Conservation (phyloP, 495 filamentous ascomycete genomes). For the Aspergillus incahuasiensis region DNA sequence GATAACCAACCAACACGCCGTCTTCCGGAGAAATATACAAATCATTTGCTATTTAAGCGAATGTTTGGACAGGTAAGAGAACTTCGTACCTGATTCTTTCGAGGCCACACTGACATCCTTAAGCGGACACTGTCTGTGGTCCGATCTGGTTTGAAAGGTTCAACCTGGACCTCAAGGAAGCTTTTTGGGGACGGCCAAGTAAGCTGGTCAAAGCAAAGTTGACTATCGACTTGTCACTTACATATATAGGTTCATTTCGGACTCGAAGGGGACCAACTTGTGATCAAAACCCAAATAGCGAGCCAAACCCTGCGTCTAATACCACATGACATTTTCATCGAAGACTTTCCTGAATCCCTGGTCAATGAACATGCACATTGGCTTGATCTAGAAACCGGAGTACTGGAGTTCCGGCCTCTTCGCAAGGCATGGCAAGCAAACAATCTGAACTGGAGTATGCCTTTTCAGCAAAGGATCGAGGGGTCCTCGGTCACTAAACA, state of each 20-base stretch:
- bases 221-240: too few relatives aligned
- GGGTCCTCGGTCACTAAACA: background rate
- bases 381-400: constrained; percentile 42
- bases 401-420: constrained; percentile 44
- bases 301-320: constrained; percentile 36
- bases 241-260: too few relatives aligned
- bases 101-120: too few relatives aligned
- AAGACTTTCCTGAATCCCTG: constrained; percentile 45
- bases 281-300: constrained; percentile 17
- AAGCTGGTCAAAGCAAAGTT: too few relatives aligned
- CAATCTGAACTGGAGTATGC: constrained; percentile 20
- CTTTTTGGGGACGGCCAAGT: too few relatives aligned
- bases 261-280: constrained; percentile 12
- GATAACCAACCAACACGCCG: constrained; percentile 22
- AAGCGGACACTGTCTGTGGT: too few relatives aligned
- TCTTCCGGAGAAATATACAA: constrained; percentile 42
- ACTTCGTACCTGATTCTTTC: background rate
- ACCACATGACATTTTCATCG: constrained; percentile 31
- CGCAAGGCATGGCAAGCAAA: constrained; percentile 35
- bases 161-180: too few relatives aligned
- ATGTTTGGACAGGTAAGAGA: constrained; percentile 36
- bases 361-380: constrained; percentile 32
- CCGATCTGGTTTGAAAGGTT: too few relatives aligned
- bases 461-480: constrained; percentile 5
- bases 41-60: constrained; percentile 30